Evolutionary conservation across 2,329 filamentous ascomycete genomes (phyloP), one percentile per base, ranked within the genome.

Genomic region (Xylariales sp.): DNA sequence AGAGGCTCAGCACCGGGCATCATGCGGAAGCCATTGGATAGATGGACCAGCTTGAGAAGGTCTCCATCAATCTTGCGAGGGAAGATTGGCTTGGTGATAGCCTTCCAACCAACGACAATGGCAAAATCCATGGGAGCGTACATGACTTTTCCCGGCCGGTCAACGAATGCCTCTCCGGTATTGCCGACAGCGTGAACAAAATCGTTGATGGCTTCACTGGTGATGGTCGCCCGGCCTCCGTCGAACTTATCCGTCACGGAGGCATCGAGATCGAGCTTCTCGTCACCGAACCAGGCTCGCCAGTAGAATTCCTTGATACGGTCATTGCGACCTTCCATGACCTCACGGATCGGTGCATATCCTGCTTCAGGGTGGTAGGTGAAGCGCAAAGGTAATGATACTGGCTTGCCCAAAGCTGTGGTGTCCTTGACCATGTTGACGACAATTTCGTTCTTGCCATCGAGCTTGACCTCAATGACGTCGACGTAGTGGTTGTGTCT

Each of bases 251-350:
- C 85, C 5, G 88, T 90, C 39, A 95, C 86, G 25, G 87, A 75
- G 12, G 86, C 84, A 55, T 96, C 84, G 42, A 96, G 86, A 42
- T 94, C 84, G 38, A 94, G 76, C 31, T 76, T 67, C 57, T 95
- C 90, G 46, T 90, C 78, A 31, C 89, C 93, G 55, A 98, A 98
- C 93, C 93, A 98, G 51, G 94, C 84, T 53, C 84, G 83, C 82
- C 95, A 98, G 76, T 98, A 98, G 64, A 98, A 98, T 65, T 95
- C 88, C 74, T 98, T 98, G 74, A 98, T 97, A 50, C 88, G 86
- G 61, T 98, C 91, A 61, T 98, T 98, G 59, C 93, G 88, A 42
- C 80, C 85, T 25, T 89, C 80, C 93, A 98, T 98, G 49, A 97
- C 86, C 65, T 98, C 93, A 47, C 85, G 85, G 52, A 98, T 95